Evolutionary conservation across 2,329 filamentous ascomycete genomes (phyloP), one percentile per base, ranked within the genome.

Genomic region (Amylocarpus encephaloides): DNA sequence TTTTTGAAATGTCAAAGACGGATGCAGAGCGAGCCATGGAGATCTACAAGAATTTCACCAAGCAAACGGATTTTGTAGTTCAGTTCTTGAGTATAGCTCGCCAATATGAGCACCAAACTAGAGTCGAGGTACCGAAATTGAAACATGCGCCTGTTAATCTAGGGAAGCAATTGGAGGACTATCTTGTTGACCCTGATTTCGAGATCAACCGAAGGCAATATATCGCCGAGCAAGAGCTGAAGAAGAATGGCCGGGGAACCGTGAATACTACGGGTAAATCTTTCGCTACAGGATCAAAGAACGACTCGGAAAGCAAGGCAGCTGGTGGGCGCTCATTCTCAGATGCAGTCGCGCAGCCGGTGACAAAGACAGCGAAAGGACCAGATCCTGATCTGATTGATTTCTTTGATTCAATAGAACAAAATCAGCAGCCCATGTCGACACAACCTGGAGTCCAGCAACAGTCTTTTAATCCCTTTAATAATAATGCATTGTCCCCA

Each of bases 121-220:
- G 92, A 53, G 79, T 98, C 35, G 89, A 96, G 64, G 94, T 98
- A 6, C 93, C 93, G 9, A 96, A 95, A 72, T 78, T 98, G 59
- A 97, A 96, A 72, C 93, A 98, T 67, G 93, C 93, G 5, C 94
- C 93, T 1, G 91, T 94, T 1, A 95, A 93, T 64, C 71, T 98
- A 46, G 88, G 88, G 13, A 84, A 84, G 22, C 89, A 95, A 49
- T 77, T 98, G 22, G 90, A 97, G 67, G 93, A 98, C 60, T 97
- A 98, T 65, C 73, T 98, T 41, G 85, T 91, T 56, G 93, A 98
- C 63, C 83, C 89, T 2, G 93, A 98, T 67, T 98, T 98, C 62
- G 93, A 98, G 61, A 79, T 91, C 49, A 93, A 97, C 61, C 80
- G 93, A 54, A 78, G 90, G 60, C 93, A 98, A 66, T 98, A 95